Evolutionary conservation across 2,329 filamentous ascomycete species (phyloP).

Genomic region (Sclerotinia sclerotiorum): DNA sequence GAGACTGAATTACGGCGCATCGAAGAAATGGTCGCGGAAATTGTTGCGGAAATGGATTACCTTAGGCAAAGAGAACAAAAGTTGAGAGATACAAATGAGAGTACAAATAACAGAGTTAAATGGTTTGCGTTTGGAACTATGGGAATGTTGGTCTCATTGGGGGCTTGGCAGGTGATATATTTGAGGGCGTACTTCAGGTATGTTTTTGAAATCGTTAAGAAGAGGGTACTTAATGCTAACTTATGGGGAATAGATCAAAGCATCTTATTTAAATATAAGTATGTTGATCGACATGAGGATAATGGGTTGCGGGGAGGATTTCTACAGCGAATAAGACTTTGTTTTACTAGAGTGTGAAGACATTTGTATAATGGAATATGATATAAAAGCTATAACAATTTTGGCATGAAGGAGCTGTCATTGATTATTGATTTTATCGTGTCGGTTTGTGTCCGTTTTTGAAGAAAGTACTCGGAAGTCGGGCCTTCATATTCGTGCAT

Average conservation of each 20-base stretch:
- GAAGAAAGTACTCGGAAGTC: background rate
- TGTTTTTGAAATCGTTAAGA: conserved; percentile 32
- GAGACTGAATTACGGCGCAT: conserved; percentile 92
- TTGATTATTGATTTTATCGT: background rate
- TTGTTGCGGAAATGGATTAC: conserved; percentile 96
- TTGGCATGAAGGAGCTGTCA: background rate
- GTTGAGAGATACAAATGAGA: conserved; percentile 97
- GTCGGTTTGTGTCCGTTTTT: background rate
- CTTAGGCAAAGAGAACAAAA: conserved; percentile 87
- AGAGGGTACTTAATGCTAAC: conserved; percentile 27
- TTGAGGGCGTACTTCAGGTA: conserved; percentile 93
- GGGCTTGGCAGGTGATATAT: conserved; percentile 97
- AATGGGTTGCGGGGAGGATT: conserved; percentile 21
- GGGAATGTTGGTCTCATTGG: conserved; percentile 82
- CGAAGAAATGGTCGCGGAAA: conserved; percentile 84
- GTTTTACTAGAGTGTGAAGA: conserved; percentile 37
- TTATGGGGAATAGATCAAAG: conserved; percentile 54
- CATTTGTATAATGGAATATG: conserved; percentile 34
- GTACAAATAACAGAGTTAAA: conserved; percentile 97
- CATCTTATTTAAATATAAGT: conserved; percentile 59
- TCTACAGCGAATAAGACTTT: conserved; percentile 29
- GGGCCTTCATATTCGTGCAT: background rate
- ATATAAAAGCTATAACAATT: background rate
- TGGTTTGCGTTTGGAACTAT: conserved; percentile 97
- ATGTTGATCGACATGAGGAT: conserved; percentile 14